Evolutionary conservation across 2,329 filamentous ascomycete genomes (phyloP).

Genomic region (Cercospora zeae-maydis): DNA sequence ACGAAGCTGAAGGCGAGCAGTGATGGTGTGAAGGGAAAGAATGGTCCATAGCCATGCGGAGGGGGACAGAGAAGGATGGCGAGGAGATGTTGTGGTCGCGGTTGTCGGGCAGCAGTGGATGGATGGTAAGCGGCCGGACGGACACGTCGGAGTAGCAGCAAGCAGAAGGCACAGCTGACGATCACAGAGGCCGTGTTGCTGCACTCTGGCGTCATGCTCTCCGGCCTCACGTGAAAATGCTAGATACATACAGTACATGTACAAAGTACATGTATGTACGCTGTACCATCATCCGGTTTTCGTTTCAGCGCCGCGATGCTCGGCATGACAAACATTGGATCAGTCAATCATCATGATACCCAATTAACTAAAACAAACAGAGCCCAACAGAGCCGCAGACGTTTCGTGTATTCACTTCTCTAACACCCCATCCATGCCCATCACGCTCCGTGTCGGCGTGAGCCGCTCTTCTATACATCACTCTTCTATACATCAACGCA

Average conservation of each 20-base stretch:
- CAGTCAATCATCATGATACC: neutral
- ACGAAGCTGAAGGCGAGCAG: neutral
- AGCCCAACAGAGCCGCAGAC: neutral
- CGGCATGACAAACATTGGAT: neutral
- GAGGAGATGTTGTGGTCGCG: neutral
- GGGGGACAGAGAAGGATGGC: neutral
- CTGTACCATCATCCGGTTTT: neutral
- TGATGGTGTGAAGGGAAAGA: neutral
- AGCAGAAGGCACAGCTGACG: neutral
- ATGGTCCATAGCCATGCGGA: neutral
- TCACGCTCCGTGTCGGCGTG: neutral
- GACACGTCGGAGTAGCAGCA: neutral
- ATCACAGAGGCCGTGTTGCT: neutral
- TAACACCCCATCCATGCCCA: neutral
- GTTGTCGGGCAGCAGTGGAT: neutral
- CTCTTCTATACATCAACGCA: neutral
- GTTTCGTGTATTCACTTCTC: neutral
- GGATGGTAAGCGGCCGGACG: neutral
- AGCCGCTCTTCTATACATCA: neutral
- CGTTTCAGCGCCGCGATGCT: neutral
- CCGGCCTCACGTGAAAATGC: neutral
- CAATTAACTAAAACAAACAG: no score
- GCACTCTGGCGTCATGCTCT: constrained; percentile 1
- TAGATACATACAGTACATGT: no score
- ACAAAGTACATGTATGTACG: no score